Base-by-base conservation (phyloP, 2,329 filamentous ascomycete species). In the Onygenales sp. region DNA sequence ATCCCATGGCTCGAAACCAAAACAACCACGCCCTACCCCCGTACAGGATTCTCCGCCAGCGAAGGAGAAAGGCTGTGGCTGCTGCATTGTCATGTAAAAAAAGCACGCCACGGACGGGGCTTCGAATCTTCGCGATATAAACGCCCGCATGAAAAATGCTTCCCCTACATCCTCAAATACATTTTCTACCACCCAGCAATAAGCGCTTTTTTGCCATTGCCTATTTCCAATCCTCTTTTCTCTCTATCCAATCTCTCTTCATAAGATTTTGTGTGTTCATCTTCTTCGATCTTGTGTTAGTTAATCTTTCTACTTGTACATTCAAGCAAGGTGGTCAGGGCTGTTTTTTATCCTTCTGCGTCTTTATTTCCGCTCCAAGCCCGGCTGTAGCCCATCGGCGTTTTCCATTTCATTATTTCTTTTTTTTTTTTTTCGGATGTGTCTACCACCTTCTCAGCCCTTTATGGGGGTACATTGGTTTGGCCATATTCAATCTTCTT, bases 31-130 rank as follows among this genome's bases (percentile, higher is more conserved):
- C 4, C 73, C 78, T 44, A 74, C 76, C 57, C 65, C 81, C 21
- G 21, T 4, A 27, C 21, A 27, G 27, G 78, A 79, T 44, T 76
- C 83, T 48, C 74, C 77, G 4, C 73, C 74, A 9, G 77, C 82
- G 76, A 81, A 81, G 61, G 77, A 82, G 62, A 79, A 77, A 58
- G 79, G 81, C 9, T 85, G 85, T 60, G 83, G 81, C 54, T 87
- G 85, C 68, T 90, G 86, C 69, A 74, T 88, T 56, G 79, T 91
- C 60, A 89, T 89, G 86, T 89, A 75, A 81, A 47, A 10, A 10
- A 31, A 9, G 31, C 11, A 13, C 14, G 27, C 27, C 42, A 44
- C 27, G 21, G 32, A 31, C 21, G 11, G 21, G 4, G 27, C 27
- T 32, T 32, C 59, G 50, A 46, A 51, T 45, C 43, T n/a, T 7